Base-by-base conservation (phyloP, 179 eudicot genomes). In the Actinidia polygama region DNA sequence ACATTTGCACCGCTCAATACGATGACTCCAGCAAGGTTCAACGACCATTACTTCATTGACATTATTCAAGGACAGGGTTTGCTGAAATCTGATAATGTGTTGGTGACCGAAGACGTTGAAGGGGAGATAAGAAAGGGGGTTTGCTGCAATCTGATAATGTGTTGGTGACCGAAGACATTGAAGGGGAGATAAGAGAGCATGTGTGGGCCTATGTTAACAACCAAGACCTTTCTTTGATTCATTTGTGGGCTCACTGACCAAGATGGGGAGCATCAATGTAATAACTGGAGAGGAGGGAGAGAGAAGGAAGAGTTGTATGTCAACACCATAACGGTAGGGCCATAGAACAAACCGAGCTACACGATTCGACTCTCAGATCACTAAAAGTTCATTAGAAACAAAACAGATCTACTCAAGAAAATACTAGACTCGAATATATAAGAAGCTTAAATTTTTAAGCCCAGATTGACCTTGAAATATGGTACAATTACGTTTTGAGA, bases 201-300 rank as follows among this genome's bases (percentile, higher is more conserved):
- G 98, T 94, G 9, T 93, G 94, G 94, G 87, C 84, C 4, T 93
- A 86, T 55, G 93, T 94, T 5, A 47, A 73, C 0, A 64, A 87
- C 46, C 82, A 85, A 50, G 57, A 88, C 5, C 72, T 24, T 94
- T 94, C 85, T 93, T 90, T 58, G 84, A 75, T 8, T 87, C 96
- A 3, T 94, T 93, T 82, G 87, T 82, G 1, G 72, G 78, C 1
- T 93, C 98, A 0, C 90, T 93, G 84, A 79, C 91, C 59, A 94
- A 90, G 88, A 94, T 94, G 96, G 98, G 98, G 1, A 87, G 82
- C 82, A 91, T 91, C 73, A 83, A 90, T 84, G 88, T 83, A 3
- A 83, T 94, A 47, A 88, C 89, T 0, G 98, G 96, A 18, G 83
- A 64, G 5, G 63, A 89, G 10, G 96, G 98, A 12, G 88, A 94